Percentiles rank a stretch among this genome's conserved stretches.
Evolutionary conservation across 1,284 basidiomycete genomes (phyloP).

Genomic region (Vanrija humicola): DNA sequence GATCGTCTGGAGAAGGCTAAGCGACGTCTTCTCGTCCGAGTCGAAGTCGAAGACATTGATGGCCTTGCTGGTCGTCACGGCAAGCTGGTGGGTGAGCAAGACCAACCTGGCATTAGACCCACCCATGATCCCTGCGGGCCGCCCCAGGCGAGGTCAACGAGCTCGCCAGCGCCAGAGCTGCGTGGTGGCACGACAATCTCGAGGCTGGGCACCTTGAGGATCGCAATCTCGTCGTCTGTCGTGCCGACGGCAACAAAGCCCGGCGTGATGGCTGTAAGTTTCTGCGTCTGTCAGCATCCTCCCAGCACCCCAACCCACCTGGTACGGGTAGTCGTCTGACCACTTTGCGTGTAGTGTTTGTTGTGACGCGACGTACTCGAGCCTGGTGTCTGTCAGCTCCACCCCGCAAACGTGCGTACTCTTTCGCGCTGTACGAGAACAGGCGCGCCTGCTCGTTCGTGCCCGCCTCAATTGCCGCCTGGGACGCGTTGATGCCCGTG

Average conservation of each 20-base stretch:
- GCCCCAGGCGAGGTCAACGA: conserved; percentile 46
- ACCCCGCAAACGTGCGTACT: conserved; percentile 45
- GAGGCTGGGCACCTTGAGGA: conserved; percentile 67
- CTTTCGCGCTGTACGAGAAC: conserved; percentile 60
- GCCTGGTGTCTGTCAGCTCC: conserved; percentile 47
- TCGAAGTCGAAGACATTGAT: conserved; percentile 27
- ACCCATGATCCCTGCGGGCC: conserved; percentile 38
- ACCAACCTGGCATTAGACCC: conserved; percentile 1
- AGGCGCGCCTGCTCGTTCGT: conserved; percentile 78
- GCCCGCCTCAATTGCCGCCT: conserved; percentile 60
- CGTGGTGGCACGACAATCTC: conserved; percentile 54
- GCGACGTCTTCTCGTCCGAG: conserved; percentile 17
- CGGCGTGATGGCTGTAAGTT: conserved; percentile 40
- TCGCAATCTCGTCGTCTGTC: conserved; percentile 53
- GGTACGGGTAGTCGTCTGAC: conserved; percentile 79
- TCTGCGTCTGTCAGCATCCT: conserved; percentile 24
- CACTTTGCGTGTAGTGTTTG: conserved; percentile 61
- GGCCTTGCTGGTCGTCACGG: conserved; percentile 30
- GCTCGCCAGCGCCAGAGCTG: conserved; percentile 29
- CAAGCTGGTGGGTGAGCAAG: conserved; percentile 21
- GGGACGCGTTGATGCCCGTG: conserved; percentile 79
- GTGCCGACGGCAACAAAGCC: conserved; percentile 41
- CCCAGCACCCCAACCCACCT: conserved; percentile 54
- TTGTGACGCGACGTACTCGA: conserved; percentile 56
- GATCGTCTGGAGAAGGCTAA: conserved; percentile 38